Base-by-base conservation (phyloP, 495 filamentous ascomycete species). In the Aspergillus nanangensis region DNA sequence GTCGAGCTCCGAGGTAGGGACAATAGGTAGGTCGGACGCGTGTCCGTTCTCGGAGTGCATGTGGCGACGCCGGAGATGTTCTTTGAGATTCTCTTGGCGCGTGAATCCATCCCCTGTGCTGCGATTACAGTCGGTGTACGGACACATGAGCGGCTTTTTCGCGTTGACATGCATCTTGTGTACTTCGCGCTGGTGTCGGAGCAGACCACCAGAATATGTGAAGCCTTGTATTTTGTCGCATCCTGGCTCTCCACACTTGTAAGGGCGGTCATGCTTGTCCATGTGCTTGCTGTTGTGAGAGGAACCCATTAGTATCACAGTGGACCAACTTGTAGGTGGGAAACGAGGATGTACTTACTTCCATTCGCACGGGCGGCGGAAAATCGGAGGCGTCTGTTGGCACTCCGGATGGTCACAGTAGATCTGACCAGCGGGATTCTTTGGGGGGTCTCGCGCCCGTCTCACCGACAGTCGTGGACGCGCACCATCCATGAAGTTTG, bases 211-310 rank as follows among this genome's bases (percentile, higher is more conserved):
- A 0, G 84, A 88, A 62, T 96, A 96, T 11, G 91, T 95, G 68
- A 96, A 96, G 15, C 91, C 91, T 50, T 86, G 85, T 0, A 95
- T 77, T 52, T 95, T 95, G 50, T 90, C 87, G 61, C 91, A 96
- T 15, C 80, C 81, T 13, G 75, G 73, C 20, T 86, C 79, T 19
- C 65, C 65, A 63, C 91, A 96, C 47, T 88, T 85, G 67, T 95
- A 96, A 0, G 91, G 91, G 14, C 91, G 76, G 44, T 92, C 88
- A 58, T 96, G 91, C 66, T 96, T 96, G 70, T 96, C 91, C 88
- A 94, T 94, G 62, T 96, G 91, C 69, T 95, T 92, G 47, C 90
- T 91, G 25, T 29, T 29, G 25, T 29, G 25, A 49, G 41, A 14
- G 4, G 13, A 41, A 33, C 38, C 8, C n/a, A 50, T 61, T 50